Evolutionary conservation across 352 stramenopile species (phyloP).

Genomic region (Aphanomyces stellatus): DNA sequence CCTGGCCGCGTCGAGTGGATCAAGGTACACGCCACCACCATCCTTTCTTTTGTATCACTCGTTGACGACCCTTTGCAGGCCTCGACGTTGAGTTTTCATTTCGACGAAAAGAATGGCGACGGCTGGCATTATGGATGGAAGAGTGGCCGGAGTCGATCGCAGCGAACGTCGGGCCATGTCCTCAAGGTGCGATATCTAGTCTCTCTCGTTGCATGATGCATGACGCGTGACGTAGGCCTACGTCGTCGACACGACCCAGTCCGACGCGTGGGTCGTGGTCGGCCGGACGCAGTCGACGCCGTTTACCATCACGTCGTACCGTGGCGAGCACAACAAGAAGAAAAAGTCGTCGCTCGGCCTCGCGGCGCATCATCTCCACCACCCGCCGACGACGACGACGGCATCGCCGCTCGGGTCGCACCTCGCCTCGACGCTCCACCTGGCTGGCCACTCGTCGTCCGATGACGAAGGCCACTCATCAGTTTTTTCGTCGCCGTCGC

Average conservation of each 20-base stretch:
- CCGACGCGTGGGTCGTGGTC: constrained; percentile 26
- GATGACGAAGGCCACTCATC: not conserved
- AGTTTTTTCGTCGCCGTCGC: too few species aligned
- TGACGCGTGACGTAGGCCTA: constrained; percentile 21
- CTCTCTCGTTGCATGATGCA: not conserved
- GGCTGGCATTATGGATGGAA: constrained; percentile 55
- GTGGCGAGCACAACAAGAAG: constrained; percentile 30
- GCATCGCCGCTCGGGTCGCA: too few species aligned
- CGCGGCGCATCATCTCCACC: not conserved
- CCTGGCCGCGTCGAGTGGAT: not conserved
- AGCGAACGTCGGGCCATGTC: constrained; percentile 32
- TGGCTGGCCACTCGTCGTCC: not conserved
- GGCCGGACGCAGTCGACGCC: constrained; percentile 26
- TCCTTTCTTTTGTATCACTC: not conserved
- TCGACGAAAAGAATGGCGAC: constrained; percentile 31
- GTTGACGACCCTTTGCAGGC: not conserved
- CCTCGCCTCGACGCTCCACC: too few species aligned
- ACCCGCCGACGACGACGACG: not conserved
- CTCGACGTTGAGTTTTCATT: constrained; percentile 10
- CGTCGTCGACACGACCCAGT: constrained; percentile 22
- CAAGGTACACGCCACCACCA: not conserved
- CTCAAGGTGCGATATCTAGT: constrained; percentile 21
- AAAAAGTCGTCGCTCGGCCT: not conserved
- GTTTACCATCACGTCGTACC: constrained; percentile 34
- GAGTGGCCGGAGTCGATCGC: constrained; percentile 39